Evolutionary conservation across 1,139 yeast species (phyloP).

Genomic region (Candida sanyaensis): DNA sequence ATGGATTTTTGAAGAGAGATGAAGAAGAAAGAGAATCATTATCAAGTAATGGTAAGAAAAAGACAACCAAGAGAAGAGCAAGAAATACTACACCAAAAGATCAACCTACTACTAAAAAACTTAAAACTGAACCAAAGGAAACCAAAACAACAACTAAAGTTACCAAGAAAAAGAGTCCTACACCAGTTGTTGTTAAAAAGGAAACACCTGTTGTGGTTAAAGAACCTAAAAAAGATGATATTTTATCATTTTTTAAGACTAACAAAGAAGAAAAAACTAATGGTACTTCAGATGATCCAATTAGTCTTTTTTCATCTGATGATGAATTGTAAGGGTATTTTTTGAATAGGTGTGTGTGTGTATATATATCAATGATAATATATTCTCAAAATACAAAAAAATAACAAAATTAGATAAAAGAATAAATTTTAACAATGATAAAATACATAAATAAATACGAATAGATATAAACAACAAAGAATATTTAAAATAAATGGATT

Average conservation of each 20-base stretch:
- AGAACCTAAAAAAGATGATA: slow-evolving; percentile 11
- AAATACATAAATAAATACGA: no score
- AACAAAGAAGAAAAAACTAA: slow-evolving; percentile 5
- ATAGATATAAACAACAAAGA: neutral
- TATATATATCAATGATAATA: no score
- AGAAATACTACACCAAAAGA: slow-evolving; percentile 15
- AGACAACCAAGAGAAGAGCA: slow-evolving; percentile 23
- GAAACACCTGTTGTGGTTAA: slow-evolving; percentile 13
- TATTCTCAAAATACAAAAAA: no score
- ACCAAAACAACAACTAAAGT: slow-evolving; percentile 8
- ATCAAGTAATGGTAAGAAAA: slow-evolving; percentile 30
- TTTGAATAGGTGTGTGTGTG: neutral
- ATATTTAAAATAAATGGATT: neutral
- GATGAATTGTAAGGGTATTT: slow-evolving; percentile 12
- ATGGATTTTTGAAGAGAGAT: slow-evolving; percentile 51
- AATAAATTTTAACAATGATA: no score
- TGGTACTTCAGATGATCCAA: slow-evolving; percentile 4
- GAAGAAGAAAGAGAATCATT: slow-evolving; percentile 31
- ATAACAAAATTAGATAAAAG: no score
- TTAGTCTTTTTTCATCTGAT: slow-evolving; percentile 14
- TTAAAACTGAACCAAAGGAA: slow-evolving; percentile 11
- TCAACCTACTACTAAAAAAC: slow-evolving; percentile 15
- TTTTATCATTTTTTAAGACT: slow-evolving; percentile 13
- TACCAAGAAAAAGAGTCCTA: slow-evolving; percentile 1
- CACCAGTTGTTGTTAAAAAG: slow-evolving; percentile 10